Evolutionary conservation across 2,329 filamentous ascomycete genomes (phyloP).

Genomic region (Akanthomyces uredinophilus): DNA sequence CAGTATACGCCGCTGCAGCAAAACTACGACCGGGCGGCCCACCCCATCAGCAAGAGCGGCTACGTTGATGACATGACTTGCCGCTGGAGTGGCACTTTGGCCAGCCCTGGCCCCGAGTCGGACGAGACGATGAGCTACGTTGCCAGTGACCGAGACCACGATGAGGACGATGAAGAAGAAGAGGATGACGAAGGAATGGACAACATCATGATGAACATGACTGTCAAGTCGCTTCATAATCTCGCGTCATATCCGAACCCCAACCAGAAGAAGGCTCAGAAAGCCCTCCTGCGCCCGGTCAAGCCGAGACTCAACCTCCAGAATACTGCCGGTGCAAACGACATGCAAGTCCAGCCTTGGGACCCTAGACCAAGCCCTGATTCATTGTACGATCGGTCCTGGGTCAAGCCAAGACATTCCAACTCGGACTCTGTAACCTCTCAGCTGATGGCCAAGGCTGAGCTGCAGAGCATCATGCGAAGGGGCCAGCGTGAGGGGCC

Average conservation of each 20-base stretch:
- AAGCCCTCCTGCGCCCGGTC: conserved; percentile 33
- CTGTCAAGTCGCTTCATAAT: conserved; percentile 46
- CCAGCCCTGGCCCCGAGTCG: not conserved
- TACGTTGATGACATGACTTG: conserved; percentile 6
- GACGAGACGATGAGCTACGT: not conserved
- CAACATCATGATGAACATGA: conserved; percentile 32
- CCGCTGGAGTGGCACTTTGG: not conserved
- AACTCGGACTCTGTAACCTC: conserved; percentile 12
- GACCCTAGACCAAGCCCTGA: conserved; percentile 4
- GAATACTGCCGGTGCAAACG: not conserved
- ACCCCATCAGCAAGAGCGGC: conserved; percentile 25
- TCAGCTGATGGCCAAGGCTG: conserved; percentile 7
- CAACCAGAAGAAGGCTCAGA: conserved; percentile 47
- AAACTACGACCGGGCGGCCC: conserved; percentile 48
- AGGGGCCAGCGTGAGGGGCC: not conserved
- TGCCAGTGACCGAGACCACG: conserved; percentile 16
- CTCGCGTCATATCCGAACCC: conserved; percentile 53
- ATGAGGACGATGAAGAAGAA: conserved; percentile 23
- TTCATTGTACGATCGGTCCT: not conserved
- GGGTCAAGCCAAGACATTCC: conserved; percentile 7
- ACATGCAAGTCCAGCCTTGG: not conserved
- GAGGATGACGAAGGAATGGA: conserved; percentile 26
- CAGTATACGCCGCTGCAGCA: conserved; percentile 50
- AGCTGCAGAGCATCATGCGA: conserved; percentile 1
- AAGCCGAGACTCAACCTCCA: conserved; percentile 20